Percentiles rank a stretch among this genome's conserved stretches.
Conservation (phyloP, 352 stramenopile genomes). For the Nothophytophthora sp. region DNA sequence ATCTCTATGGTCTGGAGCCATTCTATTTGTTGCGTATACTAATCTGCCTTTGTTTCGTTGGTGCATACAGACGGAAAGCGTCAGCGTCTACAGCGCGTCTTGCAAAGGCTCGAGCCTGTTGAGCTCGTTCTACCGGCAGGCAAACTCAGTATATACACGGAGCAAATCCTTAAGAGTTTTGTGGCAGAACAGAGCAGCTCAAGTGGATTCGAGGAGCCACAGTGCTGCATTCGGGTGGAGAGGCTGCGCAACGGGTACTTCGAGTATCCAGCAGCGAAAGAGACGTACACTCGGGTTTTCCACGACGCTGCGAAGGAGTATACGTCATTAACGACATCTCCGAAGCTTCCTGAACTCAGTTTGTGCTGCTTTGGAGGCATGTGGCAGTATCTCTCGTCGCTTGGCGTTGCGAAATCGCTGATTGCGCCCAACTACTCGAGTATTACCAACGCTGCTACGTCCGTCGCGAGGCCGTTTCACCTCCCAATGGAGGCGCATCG, state of each 20-base stretch:
- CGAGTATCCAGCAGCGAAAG: constrained; percentile 13
- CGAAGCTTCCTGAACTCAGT: constrained; percentile 22
- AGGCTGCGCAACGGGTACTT: constrained; percentile 23
- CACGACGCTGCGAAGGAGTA: constrained; percentile 8
- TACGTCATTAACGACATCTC: neutral
- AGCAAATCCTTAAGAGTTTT: constrained; percentile 39
- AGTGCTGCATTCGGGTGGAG: constrained; percentile 27
- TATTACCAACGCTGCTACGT: constrained; percentile 1
- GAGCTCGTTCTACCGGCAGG: constrained; percentile 45
- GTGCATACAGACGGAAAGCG: constrained; percentile 39
- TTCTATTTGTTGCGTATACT: too few relatives aligned
- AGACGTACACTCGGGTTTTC: constrained; percentile 13
- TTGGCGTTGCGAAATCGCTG: constrained; percentile 25
- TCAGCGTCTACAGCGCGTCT: constrained; percentile 16
- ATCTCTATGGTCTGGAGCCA: too few relatives aligned
- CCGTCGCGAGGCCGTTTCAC: constrained; percentile 10
- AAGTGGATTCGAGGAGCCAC: neutral
- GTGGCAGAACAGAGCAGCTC: neutral
- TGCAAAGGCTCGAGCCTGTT: constrained; percentile 37
- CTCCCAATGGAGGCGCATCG: constrained; percentile 25
- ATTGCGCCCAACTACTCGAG: constrained; percentile 26
- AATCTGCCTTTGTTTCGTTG: too few relatives aligned
- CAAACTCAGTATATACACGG: constrained; percentile 37
- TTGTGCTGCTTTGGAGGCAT: constrained; percentile 34
- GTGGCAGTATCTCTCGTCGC: constrained; percentile 28